Percentiles rank a stretch among this genome's conserved stretches.
Evolutionary conservation across 2,329 filamentous ascomycete genomes (phyloP).

Genomic region (Neoascochyta sp.): DNA sequence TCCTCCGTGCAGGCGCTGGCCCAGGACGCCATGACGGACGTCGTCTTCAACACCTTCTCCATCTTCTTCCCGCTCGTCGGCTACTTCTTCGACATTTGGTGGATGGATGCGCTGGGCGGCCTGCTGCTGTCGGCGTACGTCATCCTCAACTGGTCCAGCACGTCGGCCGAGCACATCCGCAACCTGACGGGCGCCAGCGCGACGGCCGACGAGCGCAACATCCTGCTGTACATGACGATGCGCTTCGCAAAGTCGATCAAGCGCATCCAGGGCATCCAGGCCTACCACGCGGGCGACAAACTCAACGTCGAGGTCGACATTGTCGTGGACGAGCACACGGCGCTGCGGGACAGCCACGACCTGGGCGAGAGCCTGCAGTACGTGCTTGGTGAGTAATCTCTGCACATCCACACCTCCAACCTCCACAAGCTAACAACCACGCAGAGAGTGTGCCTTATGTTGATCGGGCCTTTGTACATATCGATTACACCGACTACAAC

Average conservation of each 20-base stretch:
- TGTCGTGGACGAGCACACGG: constrained; percentile 72
- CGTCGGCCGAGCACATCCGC: constrained; percentile 71
- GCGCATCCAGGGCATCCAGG: constrained; percentile 79
- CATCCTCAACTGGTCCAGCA: constrained; percentile 73
- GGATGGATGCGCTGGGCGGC: constrained; percentile 76
- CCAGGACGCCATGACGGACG: constrained; percentile 66
- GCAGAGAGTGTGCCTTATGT: constrained; percentile 72
- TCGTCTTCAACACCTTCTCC: constrained; percentile 86
- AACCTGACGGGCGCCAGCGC: constrained; percentile 77
- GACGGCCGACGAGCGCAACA: constrained; percentile 75
- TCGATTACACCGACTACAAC: constrained; percentile 51
- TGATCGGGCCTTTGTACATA: constrained; percentile 52
- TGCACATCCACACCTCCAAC: too few species aligned
- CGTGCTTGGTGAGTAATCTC: constrained; percentile 56
- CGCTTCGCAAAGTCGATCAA: constrained; percentile 84
- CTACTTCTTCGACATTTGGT: constrained; percentile 75
- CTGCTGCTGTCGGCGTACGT: constrained; percentile 74
- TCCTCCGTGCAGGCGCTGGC: constrained; percentile 78
- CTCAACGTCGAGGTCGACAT: constrained; percentile 81
- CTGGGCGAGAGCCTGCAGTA: constrained; percentile 75
- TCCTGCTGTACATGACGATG: constrained; percentile 87
- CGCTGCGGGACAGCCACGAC: constrained; percentile 76
- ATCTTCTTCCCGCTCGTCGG: constrained; percentile 83
- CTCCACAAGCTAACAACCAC: constrained; percentile 8
- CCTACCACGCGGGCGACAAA: constrained; percentile 82